phyloP scores from a whole-genome alignment of 2,329 filamentous ascomycete genomes.

The Paracorniculantispora psalliotae region DNA sequence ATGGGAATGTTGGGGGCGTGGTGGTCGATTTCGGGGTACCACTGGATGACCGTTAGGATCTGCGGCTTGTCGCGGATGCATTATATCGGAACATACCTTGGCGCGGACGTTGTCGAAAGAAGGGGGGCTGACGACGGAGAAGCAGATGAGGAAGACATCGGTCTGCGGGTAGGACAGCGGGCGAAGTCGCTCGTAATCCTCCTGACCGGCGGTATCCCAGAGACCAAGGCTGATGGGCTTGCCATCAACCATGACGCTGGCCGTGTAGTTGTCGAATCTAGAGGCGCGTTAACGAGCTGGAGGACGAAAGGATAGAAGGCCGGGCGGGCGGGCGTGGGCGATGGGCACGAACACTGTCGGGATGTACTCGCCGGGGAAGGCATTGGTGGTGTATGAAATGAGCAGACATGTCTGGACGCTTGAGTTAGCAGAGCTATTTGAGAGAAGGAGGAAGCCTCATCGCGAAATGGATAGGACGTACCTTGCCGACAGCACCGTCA shows the following conservation, averaged over 20 bases:
- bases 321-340: conserved; percentile 8
- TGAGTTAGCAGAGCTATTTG: conserved; percentile 23
- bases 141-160: conserved; percentile 97
- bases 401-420: conserved; percentile 82
- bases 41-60: conserved; percentile 48
- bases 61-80: background rate
- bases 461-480: conserved; percentile 32
- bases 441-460: background rate
- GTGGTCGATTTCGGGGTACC: conserved; percentile 96
- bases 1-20: conserved; percentile 94
- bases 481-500: conserved; percentile 98
- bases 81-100: conserved; percentile 59
- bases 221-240: conserved; percentile 95
- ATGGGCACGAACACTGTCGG: conserved; percentile 80
- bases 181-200: conserved; percentile 94
- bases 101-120: conserved; percentile 99
- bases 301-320: conserved; percentile 12
- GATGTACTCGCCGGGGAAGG: conserved; percentile 99
- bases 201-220: conserved; percentile 98
- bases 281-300: conserved; percentile 18
- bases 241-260: conserved; percentile 97
- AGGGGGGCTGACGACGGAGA: conserved; percentile 94
- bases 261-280: conserved; percentile 98
- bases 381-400: conserved; percentile 99
- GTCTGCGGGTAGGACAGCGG: conserved; percentile 97